Conservation (phyloP, 2,329 filamentous ascomycete genomes). For the Coleophoma crateriformis region DNA sequence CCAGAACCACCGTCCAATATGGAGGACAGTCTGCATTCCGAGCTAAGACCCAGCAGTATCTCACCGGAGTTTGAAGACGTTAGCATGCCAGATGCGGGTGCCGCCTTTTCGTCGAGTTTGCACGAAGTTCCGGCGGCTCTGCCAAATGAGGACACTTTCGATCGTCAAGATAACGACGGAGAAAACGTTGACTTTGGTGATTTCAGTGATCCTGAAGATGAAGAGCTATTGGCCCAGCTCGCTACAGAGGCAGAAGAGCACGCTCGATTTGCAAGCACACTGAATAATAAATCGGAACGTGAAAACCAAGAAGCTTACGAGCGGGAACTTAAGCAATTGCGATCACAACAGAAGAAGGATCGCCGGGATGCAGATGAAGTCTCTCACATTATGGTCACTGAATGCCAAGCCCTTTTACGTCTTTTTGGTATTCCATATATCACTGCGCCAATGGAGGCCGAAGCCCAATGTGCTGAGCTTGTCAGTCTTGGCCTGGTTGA, state of each 20-base stretch:
- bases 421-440: conserved; percentile 95
- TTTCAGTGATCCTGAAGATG: conserved; percentile 85
- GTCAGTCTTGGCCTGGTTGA: conserved; percentile 85
- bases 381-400: conserved; percentile 89
- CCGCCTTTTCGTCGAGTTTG: conserved; percentile 2
- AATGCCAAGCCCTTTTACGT: conserved; percentile 85
- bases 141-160: conserved; percentile 12
- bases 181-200: conserved; percentile 45
- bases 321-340: conserved; percentile 76
- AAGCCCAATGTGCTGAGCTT: conserved; percentile 93
- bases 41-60: conserved; percentile 5
- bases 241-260: conserved; percentile 91
- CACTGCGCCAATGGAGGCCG: conserved; percentile 97
- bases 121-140: background rate
- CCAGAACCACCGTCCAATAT: conserved; percentile 9
- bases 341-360: conserved; percentile 94
- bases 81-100: conserved; percentile 8
- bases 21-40: background rate
- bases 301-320: conserved; percentile 80
- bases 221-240: conserved; percentile 79
- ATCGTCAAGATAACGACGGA: conserved; percentile 11
- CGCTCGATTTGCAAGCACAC: conserved; percentile 80
- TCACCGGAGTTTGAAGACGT: conserved; percentile 20
- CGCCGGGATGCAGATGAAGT: conserved; percentile 95
- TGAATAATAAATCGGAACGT: conserved; percentile 68